These are phyloP conservation scores for Arctostaphylos glauca DNA, from an alignment of 148 eudicot genomes.

Conservation along the genomic window DNA sequence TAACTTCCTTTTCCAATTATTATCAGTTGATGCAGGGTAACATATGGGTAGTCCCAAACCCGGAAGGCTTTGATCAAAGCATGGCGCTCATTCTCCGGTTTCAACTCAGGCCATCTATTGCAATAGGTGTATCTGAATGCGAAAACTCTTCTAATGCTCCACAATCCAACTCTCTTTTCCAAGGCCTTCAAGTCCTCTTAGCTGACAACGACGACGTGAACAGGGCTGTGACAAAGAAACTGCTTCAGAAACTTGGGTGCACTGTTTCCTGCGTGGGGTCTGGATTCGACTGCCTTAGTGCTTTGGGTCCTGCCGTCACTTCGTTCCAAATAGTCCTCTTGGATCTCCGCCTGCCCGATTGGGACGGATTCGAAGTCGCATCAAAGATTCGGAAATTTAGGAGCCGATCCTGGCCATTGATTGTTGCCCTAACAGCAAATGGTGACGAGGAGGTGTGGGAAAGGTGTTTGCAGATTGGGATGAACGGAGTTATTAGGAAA, in stretches of 20 bases:
- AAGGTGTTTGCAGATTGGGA: slow-evolving; percentile 45
- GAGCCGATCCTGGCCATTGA: slow-evolving; percentile 69
- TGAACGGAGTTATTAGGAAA: slow-evolving; percentile 65
- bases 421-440: slow-evolving; percentile 52
- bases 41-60: slow-evolving; percentile 63
- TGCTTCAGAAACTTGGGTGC: slow-evolving; percentile 75
- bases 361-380: slow-evolving; percentile 66
- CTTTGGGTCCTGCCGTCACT: slow-evolving; percentile 38
- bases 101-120: slow-evolving; percentile 53
- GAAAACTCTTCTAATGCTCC: slow-evolving; percentile 45
- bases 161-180: slow-evolving; percentile 35
- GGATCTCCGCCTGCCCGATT: slow-evolving; percentile 64
- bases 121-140: slow-evolving; percentile 38
- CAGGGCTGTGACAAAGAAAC: slow-evolving; percentile 59
- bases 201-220: slow-evolving; percentile 75
- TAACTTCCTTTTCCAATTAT: neutral
- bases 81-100: slow-evolving; percentile 71
- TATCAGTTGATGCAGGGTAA: slow-evolving; percentile 88
- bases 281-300: slow-evolving; percentile 67
- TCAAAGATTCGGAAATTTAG: slow-evolving; percentile 53
- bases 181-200: slow-evolving; percentile 67
- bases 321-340: slow-evolving; percentile 51
- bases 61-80: slow-evolving; percentile 62
- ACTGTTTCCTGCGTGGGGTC: slow-evolving; percentile 55
- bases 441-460: slow-evolving; percentile 49